Evolutionary conservation across 345 rosid species (phyloP).

Genomic region (Kernera saxatilis): DNA sequence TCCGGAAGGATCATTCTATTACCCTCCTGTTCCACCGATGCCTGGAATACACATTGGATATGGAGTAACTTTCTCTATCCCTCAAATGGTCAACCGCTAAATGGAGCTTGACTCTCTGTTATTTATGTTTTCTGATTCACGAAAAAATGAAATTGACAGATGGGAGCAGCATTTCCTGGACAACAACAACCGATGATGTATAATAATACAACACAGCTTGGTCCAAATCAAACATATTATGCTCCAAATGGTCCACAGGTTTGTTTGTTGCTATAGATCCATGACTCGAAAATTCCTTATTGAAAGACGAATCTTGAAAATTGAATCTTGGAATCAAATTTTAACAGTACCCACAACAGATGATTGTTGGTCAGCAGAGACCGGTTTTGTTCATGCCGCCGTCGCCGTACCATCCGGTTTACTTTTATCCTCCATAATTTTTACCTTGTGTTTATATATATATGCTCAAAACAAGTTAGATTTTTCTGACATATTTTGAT

Average conservation of each 20-base stretch:
- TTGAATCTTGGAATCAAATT: not conserved
- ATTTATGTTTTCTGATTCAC: not conserved
- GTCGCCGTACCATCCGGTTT: conserved; percentile 58
- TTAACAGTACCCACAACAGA: conserved; percentile 44
- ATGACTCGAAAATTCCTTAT: not conserved
- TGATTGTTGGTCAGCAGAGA: conserved; percentile 64
- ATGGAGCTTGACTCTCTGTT: not conserved
- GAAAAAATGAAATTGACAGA: conserved; percentile 35
- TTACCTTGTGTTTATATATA: not conserved
- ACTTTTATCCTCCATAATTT: not conserved
- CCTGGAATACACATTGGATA: conserved; percentile 58
- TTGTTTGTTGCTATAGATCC: not conserved
- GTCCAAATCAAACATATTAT: conserved; percentile 47
- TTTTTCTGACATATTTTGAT: not conserved
- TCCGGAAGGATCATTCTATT: conserved; percentile 61
- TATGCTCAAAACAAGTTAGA: not conserved
- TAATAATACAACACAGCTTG: conserved; percentile 37
- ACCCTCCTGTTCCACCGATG: conserved; percentile 53
- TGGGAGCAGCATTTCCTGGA: conserved; percentile 53
- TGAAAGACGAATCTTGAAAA: not conserved
- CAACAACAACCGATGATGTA: conserved; percentile 56
- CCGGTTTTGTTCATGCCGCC: conserved; percentile 65
- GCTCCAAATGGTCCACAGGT: conserved; percentile 74
- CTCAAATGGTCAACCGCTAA: not conserved
- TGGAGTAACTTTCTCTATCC: conserved; percentile 47